Evolutionary conservation across 1,284 basidiomycete species (phyloP), one percentile per base, ranked within the genome.

Genomic region (Boletus sp.): DNA sequence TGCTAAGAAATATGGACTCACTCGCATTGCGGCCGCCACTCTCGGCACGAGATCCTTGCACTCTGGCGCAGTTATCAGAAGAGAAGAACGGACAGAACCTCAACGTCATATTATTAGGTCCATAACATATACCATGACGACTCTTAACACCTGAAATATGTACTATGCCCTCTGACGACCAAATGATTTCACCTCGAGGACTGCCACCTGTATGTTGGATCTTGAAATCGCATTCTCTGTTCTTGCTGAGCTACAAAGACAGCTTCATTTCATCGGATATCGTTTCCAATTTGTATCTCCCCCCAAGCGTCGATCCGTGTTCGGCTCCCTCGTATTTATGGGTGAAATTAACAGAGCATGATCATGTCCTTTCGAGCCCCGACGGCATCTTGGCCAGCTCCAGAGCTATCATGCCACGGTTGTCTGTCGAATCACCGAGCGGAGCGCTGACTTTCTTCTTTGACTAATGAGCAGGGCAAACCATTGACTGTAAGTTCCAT

Each of bases 391-490:
- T 35, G 44, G 26, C 42, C 41, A 35, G 12, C 38, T 35, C 9
- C 26, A 33, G 17, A 23, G 22, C 39, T 45, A 32, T 36, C 41
- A 30, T n/a, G 27, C 20, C 36, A 40, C 33, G 26, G 9, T 34
- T 30, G 39, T 12, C 23, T 22, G 30, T 55, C 27, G 34, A 39
- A 39, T 46, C 44, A 25, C 50, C 41, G 48, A 48, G 44, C 36
- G 35, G 30, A 58, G 57, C 17, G 38, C 29, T 56, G 52, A 48
- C 41, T 59, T 46, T 50, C 60, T 54, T 51, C 23, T 60, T 52
- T 46, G 32, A 49, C 44, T 36, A 33, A 39, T 37, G 30, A 36
- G 33, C 33, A 33, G 42, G 29, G n/a, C 38, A 40, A 34, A 19
- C 20, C 12, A 19, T 53, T 25, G 29, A 49, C 41, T 23, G 23